Base-by-base conservation (phyloP, 345 rosid species). In the Linum lewisii region DNA sequence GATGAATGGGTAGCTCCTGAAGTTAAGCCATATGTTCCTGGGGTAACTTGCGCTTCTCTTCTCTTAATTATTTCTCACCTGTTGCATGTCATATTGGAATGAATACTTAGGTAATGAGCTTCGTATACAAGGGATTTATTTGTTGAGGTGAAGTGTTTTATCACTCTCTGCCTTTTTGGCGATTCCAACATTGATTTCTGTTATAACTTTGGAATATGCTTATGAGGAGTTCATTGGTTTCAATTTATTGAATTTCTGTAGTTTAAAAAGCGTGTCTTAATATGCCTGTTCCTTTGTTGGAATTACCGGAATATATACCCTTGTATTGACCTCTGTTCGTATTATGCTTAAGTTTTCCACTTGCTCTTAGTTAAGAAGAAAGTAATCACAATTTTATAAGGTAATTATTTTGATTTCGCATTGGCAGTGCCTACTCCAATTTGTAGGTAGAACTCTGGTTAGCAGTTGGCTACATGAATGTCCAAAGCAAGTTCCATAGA, bases 1-100 rank as follows among this genome's bases (percentile, higher is more conserved):
- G 86, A 93, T 63, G 80, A 85, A 63, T 93, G 99, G 99, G 97
- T 89, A 34, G 83, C 95, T 23, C 95, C 99, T 18, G 91, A 83
- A 60, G 65, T 76, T 59, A 84, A 66, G 65, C 94, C 91, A 0
- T 93, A 85, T 64, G 66, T 66, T n/a, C 90, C 97, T 18, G 97
- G 94, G 92, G 99, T 93, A 80, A 59, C 62, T 63, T 53, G 37
- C 19, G 37, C 34, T 47, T 32, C 56, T 57, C 18, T 37, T 44
- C 23, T 58, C 72, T 18, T 51, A 15, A 19, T 50, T 38, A 5
- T 24, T 21, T n/a, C 9, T 24, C 47, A 21, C 22, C 9, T 36
- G 10, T 4, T 29, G 34, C 34, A 29, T 29, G 34, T 29, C 7
- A 29, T 29, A 14, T 42, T 11, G 13, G 47, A 42, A 42, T 42